Percentiles rank a stretch among this genome's conserved stretches.
Conservation (phyloP, 352 stramenopile species). For the Phytophthora cryptogea region DNA sequence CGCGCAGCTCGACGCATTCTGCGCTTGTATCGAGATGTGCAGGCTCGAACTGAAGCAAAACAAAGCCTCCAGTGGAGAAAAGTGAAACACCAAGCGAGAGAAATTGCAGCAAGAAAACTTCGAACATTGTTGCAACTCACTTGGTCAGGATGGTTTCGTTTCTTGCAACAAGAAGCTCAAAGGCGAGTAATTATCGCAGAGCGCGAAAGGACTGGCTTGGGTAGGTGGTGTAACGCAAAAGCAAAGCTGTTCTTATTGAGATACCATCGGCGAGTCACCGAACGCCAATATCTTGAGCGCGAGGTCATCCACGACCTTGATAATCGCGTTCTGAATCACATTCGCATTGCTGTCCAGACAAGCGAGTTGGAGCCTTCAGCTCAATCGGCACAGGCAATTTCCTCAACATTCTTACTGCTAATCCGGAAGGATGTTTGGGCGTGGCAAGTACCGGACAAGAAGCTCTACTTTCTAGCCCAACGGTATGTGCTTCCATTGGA, state of each 20-base stretch:
- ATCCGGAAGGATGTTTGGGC: slow-evolving; percentile 32
- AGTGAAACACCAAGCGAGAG: slow-evolving; percentile 14
- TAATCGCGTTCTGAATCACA: slow-evolving; percentile 15
- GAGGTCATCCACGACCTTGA: slow-evolving; percentile 13
- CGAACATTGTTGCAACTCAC: slow-evolving; percentile 3
- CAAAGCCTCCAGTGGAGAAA: slow-evolving; percentile 23
- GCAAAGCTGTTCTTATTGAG: slow-evolving; percentile 8
- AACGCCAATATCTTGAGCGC: slow-evolving; percentile 1
- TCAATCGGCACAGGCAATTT: slow-evolving; percentile 10
- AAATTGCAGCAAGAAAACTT: slow-evolving; percentile 10
- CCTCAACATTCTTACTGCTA: slow-evolving; percentile 14
- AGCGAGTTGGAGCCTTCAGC: neutral
- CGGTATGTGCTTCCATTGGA: slow-evolving; percentile 38
- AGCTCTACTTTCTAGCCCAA: slow-evolving; percentile 34
- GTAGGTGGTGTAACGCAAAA: slow-evolving; percentile 12
- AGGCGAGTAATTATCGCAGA: slow-evolving; percentile 10
- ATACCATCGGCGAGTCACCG: slow-evolving; percentile 10
- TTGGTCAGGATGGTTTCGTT: slow-evolving; percentile 6
- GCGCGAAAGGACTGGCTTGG: slow-evolving; percentile 8
- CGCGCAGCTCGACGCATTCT: slow-evolving; percentile 36
- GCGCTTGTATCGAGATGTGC: slow-evolving; percentile 25
- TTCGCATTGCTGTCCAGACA: slow-evolving; percentile 9
- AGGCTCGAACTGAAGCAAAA: slow-evolving; percentile 32
- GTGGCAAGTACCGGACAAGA: slow-evolving; percentile 34
- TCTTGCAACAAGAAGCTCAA: slow-evolving; percentile 6